These are phyloP conservation scores for Grigorovia jiainica DNA, from an alignment of 805 yeast genomes.

Conservation along the genomic window DNA sequence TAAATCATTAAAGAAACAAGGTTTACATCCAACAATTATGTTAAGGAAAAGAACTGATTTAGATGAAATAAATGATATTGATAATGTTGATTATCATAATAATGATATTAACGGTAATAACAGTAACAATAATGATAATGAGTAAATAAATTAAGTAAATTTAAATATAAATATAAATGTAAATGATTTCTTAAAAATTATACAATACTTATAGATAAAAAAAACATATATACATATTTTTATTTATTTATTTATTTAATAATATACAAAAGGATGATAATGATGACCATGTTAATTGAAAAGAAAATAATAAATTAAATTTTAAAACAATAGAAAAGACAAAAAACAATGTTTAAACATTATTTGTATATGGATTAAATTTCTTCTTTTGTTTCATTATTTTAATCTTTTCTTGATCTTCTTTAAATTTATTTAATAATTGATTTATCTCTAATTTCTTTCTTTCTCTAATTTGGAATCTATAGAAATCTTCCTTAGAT, in stretches of 20 bases:
- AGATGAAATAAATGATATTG: conserved; percentile 19
- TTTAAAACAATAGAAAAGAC: too few species aligned
- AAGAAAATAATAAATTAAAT: too few species aligned
- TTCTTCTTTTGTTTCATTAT: conserved; percentile 70
- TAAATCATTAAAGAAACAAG: conserved; percentile 75
- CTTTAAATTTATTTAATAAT: conserved; percentile 70
- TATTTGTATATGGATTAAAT: conserved; percentile 67
- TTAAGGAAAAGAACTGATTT: conserved; percentile 67
- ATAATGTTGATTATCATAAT: neutral
- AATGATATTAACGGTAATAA: neutral
- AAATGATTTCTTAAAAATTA: too few species aligned
- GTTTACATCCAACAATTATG: conserved; percentile 88
- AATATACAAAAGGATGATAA: too few species aligned
- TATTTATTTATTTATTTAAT: too few species aligned
- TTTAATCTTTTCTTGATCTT: conserved; percentile 80
- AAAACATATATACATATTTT: too few species aligned
- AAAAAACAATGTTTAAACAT: too few species aligned
- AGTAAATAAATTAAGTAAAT: too few species aligned
- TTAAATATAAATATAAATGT: too few species aligned
- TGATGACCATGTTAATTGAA: too few species aligned
- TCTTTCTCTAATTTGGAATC: conserved; percentile 90
- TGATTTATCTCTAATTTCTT: conserved; percentile 91
- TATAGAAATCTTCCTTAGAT: conserved; percentile 81
- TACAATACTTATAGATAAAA: too few species aligned
- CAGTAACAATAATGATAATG: too few species aligned